Evolutionary conservation across 768 basidiomycete genomes (phyloP), one percentile per base, ranked within the genome.

Genomic region (Gloeophyllum trabeum): DNA sequence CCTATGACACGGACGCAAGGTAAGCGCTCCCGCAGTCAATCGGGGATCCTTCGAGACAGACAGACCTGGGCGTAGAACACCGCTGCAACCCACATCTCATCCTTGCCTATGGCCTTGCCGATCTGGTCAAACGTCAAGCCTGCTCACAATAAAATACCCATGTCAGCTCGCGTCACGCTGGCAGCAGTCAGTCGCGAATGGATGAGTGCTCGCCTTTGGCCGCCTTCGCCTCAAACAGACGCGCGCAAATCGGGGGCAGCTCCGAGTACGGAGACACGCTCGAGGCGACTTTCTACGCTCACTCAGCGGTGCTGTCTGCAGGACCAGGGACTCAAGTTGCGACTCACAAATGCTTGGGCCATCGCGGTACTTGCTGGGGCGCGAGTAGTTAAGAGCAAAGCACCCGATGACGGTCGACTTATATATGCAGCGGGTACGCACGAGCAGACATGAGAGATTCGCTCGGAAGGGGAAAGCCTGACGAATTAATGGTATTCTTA

Each of bases 41-140:
- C 22, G n/a, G n/a, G n/a, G 42, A 38, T 4, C 6, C 12, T 13
- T 20, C 0, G 23, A 6, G 39, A 19, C 18, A 18, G 30, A 23
- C 42, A 38, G 45, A 81, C 82, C 65, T 88, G 86, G 5, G 79
- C 86, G 50, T 86, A 87, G 60, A 90, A 84, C 38, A 78, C 76
- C 4, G 86, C 75, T 3, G 86, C 86, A 20, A 88, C 69, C 83
- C 84, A 90, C 20, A 89, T 69, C 52, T 90, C 87, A 54, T 86
- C 81, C 55, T 70, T 78, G 19, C 70, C 75, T 41, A 90, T 70
- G 5, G 64, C 66, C 44, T 77, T 64, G 7, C 71, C 84, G 48
- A 90, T 73, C 28, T 73, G 63, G 43, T 77, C 82, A 47, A 88
- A 90, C 12, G 79, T 77, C 46, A 80, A 49, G 13, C 78, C 81